Evolutionary conservation across 768 basidiomycete species (phyloP).

Genomic region (Phaeotremella fagi): DNA sequence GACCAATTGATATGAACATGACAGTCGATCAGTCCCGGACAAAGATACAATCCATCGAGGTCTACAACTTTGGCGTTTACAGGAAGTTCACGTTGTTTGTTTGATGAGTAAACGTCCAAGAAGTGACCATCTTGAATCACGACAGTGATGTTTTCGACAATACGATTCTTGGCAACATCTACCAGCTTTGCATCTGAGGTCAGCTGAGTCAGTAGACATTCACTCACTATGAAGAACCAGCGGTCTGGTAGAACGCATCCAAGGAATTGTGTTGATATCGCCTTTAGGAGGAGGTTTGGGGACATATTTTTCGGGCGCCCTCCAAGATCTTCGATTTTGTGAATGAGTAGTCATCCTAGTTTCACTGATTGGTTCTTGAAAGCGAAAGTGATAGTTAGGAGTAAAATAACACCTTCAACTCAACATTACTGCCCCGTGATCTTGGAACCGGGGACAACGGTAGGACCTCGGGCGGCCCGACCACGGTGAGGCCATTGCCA

Average conservation of each 20-base stretch:
- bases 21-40: constrained; percentile 11
- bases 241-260: background rate
- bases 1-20: constrained; percentile 10
- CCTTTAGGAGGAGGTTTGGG: background rate
- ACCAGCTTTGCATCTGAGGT: background rate
- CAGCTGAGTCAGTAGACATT: too few relatives aligned
- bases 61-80: background rate
- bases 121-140: background rate
- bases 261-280: background rate
- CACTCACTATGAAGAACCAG: background rate
- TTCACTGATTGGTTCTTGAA: too few relatives aligned
- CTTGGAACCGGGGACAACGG: too few relatives aligned
- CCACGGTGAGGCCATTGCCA: too few relatives aligned
- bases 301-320: background rate
- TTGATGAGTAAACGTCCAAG: background rate
- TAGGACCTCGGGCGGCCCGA: too few relatives aligned
- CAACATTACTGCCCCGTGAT: too few relatives aligned
- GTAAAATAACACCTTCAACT: too few relatives aligned
- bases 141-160: background rate
- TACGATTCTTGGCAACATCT: background rate
- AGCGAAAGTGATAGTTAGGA: too few relatives aligned
- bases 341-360: too few relatives aligned
- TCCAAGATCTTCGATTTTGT: too few relatives aligned
- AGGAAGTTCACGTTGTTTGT: background rate
- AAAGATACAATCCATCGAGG: constrained; percentile 2